These are phyloP conservation scores for Monosporozyma siamensis DNA, from an alignment of 805 yeast genomes.

Conservation along the genomic window DNA sequence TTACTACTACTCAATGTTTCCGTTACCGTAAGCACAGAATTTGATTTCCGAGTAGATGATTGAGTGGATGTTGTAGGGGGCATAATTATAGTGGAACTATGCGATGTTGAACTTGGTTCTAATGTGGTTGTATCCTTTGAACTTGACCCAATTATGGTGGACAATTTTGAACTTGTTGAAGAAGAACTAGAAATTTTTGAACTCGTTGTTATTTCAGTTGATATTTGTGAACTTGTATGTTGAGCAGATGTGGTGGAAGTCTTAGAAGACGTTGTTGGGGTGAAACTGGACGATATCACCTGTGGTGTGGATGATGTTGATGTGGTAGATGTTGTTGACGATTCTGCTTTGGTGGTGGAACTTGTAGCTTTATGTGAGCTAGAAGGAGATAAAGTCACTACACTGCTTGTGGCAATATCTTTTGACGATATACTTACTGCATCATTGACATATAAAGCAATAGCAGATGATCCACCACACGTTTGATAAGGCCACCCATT, in stretches of 20 bases:
- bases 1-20: constrained; percentile 7
- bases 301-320: constrained; percentile 10
- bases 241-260: too few species aligned
- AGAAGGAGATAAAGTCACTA: not conserved
- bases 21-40: constrained; percentile 8
- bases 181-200: too few species aligned
- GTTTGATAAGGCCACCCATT: constrained; percentile 50
- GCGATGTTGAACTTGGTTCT: constrained; percentile 8
- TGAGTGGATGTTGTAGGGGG: constrained; percentile 4
- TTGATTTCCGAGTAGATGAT: constrained; percentile 6
- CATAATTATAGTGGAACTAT: constrained; percentile 3
- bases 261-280: not conserved
- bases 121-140: constrained; percentile 3
- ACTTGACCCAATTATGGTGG: too few species aligned
- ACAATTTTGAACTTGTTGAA: too few species aligned
- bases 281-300: not conserved
- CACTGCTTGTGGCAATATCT: not conserved
- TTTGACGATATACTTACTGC: not conserved
- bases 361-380: too few species aligned
- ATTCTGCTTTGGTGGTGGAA: not conserved
- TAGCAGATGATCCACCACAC: constrained; percentile 54
- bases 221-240: constrained; percentile 1
- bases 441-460: constrained; percentile 36
- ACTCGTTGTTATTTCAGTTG: too few species aligned
- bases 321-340: constrained; percentile 6